Conservation (phyloP, 2,329 filamentous ascomycete species). For the Pseudocercospora eumusae region DNA sequence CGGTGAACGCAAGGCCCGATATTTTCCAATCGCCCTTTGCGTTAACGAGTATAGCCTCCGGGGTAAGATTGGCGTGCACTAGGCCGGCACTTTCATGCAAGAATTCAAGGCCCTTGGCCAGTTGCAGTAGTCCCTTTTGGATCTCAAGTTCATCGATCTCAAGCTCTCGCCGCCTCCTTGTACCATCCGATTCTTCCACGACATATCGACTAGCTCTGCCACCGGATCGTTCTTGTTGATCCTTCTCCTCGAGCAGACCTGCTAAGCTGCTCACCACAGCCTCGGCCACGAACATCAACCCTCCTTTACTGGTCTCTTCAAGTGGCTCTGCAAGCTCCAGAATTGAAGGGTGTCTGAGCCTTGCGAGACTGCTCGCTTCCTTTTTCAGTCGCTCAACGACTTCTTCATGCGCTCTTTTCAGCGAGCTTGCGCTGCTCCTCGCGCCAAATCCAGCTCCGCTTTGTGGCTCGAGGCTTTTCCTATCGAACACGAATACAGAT, state of each 20-base stretch:
- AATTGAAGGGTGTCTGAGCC: constrained; percentile 85
- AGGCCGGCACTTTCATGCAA: constrained; percentile 91
- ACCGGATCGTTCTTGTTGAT: constrained; percentile 71
- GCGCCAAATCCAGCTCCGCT: constrained; percentile 56
- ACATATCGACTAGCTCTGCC: constrained; percentile 77
- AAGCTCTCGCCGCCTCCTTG: constrained; percentile 69
- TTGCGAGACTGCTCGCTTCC: constrained; percentile 84
- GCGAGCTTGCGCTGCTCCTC: constrained; percentile 63
- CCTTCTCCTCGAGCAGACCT: constrained; percentile 80
- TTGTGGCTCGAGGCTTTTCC: constrained; percentile 75
- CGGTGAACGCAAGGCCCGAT: constrained; percentile 87
- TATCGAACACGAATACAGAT: constrained; percentile 93
- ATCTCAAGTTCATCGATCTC: constrained; percentile 97
- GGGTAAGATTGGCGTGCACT: constrained; percentile 91
- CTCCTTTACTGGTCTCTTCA: constrained; percentile 87
- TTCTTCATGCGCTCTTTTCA: constrained; percentile 83
- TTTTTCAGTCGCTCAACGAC: constrained; percentile 88
- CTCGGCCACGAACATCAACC: constrained; percentile 94
- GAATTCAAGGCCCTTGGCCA: constrained; percentile 93
- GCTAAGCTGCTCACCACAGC: constrained; percentile 85
- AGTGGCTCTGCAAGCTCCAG: constrained; percentile 92
- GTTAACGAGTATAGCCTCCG: constrained; percentile 91
- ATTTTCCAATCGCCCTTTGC: constrained; percentile 99
- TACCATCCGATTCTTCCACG: constrained; percentile 74
- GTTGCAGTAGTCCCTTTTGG: constrained; percentile 90